These are phyloP conservation scores for Curvularia hawaiiensis DNA, from an alignment of 2,329 filamentous ascomycete species.

Conservation along the genomic window DNA sequence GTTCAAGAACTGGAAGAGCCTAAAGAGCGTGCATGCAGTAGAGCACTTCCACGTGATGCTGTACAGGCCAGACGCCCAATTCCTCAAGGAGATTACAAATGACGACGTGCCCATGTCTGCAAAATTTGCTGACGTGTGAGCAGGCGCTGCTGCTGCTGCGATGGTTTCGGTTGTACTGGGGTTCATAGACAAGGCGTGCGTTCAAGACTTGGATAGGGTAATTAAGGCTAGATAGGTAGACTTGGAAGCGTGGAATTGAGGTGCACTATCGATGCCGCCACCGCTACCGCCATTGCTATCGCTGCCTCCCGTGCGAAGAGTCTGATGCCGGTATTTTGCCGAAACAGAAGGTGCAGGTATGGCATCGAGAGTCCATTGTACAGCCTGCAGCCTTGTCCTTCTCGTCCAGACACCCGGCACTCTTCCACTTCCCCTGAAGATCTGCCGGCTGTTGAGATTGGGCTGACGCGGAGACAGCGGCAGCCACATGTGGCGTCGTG, in stretches of 20 bases:
- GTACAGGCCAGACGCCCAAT: slow-evolving; percentile 71
- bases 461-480: background rate
- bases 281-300: background rate
- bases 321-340: background rate
- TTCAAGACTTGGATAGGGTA: background rate
- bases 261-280: background rate
- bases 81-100: slow-evolving; percentile 72
- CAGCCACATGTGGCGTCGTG: slow-evolving; percentile 2
- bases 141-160: background rate
- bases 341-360: background rate
- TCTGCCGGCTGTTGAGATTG: slow-evolving; percentile 7
- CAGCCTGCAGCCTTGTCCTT: slow-evolving; percentile 3
- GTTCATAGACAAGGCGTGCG: slow-evolving; percentile 19
- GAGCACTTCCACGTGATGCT: slow-evolving; percentile 98
- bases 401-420: background rate
- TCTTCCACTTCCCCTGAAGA: slow-evolving; percentile 15
- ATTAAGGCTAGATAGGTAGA: background rate
- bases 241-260: background rate
- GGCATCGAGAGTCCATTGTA: background rate
- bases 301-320: background rate
- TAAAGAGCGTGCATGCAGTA: slow-evolving; percentile 85
- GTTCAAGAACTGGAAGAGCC: slow-evolving; percentile 89
- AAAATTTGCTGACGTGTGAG: slow-evolving; percentile 20
- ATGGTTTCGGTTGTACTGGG: background rate
- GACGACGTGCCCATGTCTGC: slow-evolving; percentile 69